These are phyloP conservation scores for Scedosporium apiospermum DNA, from an alignment of 2,329 filamentous ascomycete genomes.

Conservation along the genomic window DNA sequence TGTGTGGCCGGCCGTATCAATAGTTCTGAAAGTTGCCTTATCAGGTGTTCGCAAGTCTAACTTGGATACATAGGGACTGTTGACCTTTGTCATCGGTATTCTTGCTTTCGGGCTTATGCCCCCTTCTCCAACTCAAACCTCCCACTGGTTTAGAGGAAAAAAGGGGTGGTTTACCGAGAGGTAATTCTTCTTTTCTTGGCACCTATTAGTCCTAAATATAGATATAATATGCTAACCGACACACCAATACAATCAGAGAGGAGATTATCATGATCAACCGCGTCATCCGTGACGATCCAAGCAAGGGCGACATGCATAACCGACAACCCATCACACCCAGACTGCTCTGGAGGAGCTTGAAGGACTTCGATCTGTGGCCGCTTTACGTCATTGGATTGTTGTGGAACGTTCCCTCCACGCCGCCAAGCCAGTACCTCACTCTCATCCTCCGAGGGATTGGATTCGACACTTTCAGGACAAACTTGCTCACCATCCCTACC, in stretches of 20 bases:
- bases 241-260: constrained; percentile 26
- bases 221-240: too few species aligned
- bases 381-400: constrained; percentile 40
- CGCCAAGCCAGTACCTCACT: constrained; percentile 40
- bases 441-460: constrained; percentile 39
- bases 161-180: constrained; percentile 51
- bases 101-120: constrained; percentile 47
- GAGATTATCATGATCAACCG: constrained; percentile 54
- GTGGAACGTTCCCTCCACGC: constrained; percentile 35
- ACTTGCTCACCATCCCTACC: constrained; percentile 45
- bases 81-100: constrained; percentile 39
- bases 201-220: too few species aligned
- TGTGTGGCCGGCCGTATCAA: constrained; percentile 9
- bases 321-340: constrained; percentile 42
- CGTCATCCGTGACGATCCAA: constrained; percentile 47
- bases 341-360: constrained; percentile 40
- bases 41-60: not conserved
- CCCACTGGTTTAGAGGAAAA: constrained; percentile 41
- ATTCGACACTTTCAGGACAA: constrained; percentile 43
- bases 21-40: not conserved
- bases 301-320: constrained; percentile 52
- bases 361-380: constrained; percentile 50
- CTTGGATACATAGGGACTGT: constrained; percentile 19
- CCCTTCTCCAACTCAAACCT: constrained; percentile 38
- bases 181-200: constrained; percentile 11